Evolutionary conservation across 257 asterid genomes (phyloP).

Genomic region (Haberlea rhodopensis): DNA sequence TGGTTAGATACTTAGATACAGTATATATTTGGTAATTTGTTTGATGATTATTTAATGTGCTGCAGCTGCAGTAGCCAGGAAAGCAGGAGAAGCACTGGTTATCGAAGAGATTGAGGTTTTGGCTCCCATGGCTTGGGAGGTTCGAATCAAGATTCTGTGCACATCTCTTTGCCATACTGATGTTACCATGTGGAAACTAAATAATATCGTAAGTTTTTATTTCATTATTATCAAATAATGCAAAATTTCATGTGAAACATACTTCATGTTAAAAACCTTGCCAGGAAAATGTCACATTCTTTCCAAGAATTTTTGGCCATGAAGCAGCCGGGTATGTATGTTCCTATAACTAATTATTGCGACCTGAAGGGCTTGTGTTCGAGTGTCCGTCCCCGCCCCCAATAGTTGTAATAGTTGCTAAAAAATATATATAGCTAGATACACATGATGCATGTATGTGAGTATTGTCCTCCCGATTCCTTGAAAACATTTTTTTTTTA

Average conservation of each 20-base stretch:
- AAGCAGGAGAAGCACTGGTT: slow-evolving; percentile 41
- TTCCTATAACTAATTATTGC: no score
- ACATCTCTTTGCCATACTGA: slow-evolving; percentile 48
- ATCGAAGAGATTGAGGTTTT: slow-evolving; percentile 48
- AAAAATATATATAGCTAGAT: no score
- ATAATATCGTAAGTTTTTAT: slow-evolving; percentile 24
- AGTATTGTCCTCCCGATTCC: no score
- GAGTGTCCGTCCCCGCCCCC: no score
- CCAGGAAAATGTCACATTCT: slow-evolving; percentile 32
- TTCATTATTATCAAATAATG: no score
- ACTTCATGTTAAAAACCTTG: background rate
- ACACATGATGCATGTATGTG: no score
- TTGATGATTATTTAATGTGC: background rate
- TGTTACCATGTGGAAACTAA: slow-evolving; percentile 39
- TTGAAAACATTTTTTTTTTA: no score
- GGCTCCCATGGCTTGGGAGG: slow-evolving; percentile 50
- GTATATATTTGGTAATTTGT: background rate
- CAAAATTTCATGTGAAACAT: no score
- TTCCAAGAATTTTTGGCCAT: slow-evolving; percentile 48
- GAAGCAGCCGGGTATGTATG: slow-evolving; percentile 44
- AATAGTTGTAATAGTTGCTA: no score
- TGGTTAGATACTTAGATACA: no score
- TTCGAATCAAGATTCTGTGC: slow-evolving; percentile 49
- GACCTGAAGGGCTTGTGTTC: no score
- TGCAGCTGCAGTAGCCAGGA: slow-evolving; percentile 50